phyloP scores from a whole-genome alignment of 306 rosid genomes.

The Sechiopsis laciniata region DNA sequence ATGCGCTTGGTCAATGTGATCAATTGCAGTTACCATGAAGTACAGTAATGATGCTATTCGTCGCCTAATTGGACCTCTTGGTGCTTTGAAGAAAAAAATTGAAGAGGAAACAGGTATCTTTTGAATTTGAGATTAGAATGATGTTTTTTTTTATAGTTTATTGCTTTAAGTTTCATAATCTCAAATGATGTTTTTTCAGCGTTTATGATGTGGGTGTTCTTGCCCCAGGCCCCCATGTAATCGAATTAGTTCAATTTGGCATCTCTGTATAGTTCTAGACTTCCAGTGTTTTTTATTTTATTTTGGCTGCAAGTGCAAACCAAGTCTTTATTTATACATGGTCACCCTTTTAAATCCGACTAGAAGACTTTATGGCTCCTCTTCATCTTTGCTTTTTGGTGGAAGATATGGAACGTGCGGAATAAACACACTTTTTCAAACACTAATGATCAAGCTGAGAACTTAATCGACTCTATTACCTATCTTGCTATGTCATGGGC shows the following conservation, averaged over 20 bases:
- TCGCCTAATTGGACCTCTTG: constrained; percentile 86
- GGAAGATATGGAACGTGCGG: too few relatives aligned
- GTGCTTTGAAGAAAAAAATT: constrained; percentile 62
- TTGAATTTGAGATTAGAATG: neutral
- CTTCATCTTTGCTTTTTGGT: too few relatives aligned
- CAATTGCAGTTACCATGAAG: constrained; percentile 69
- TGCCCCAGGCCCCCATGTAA: neutral
- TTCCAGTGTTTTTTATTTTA: neutral
- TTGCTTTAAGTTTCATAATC: neutral
- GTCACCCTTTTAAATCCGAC: too few relatives aligned
- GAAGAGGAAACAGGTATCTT: constrained; percentile 84
- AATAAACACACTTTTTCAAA: too few relatives aligned
- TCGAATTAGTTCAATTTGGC: neutral
- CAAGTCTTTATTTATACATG: neutral
- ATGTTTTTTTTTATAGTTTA: neutral
- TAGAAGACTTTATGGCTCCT: too few relatives aligned
- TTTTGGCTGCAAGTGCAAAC: neutral
- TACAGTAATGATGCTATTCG: constrained; percentile 75
- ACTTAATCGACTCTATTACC: too few relatives aligned
- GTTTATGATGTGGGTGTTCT: too few relatives aligned
- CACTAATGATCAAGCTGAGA: too few relatives aligned
- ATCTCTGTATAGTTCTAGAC: neutral
- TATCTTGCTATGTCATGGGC: too few relatives aligned
- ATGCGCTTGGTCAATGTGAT: constrained; percentile 28
- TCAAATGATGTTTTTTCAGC: neutral